Base-by-base conservation (phyloP, 371 early-diverging fungal species). In the Syncephalis fuscata region DNA sequence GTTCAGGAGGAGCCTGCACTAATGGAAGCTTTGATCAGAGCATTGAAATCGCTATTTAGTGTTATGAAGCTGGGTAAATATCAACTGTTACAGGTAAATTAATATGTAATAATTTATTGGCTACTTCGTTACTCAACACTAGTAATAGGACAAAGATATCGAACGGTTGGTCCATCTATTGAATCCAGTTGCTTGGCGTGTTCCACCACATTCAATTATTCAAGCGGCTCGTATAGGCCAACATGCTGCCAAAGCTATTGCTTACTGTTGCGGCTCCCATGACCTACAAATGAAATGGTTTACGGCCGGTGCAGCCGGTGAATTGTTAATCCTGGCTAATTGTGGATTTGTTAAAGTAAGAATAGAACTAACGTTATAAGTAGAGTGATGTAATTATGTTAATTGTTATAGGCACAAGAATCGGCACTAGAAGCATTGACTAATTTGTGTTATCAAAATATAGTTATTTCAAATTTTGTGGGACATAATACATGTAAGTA, bases 381-480 rank as follows among this genome's bases (percentile, higher is more conserved):
- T 3, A 27, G 9, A 39, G 38, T 32, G 25, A 24, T 10, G 20
- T 36, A 17, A 59, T 46, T 45, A 48, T 24, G 19, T 21, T 32
- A 23, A 46, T 21, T 37, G 38, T 39, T 55, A 52, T 49, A 70
- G 65, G 73, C 78, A 2, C 85, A 85, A 54, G 85, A 85, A 54
- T 79, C 88, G 2, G 81, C 83, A 2, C 58, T 88, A 49, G 85
- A 82, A 52, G 84, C 85, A 0, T 55, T 90, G 21, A 73, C 78
- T 0, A 69, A 72, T 1, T 54, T 90, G 21, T 71, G 74, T 52
- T 68, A 71, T 16, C 78, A 76, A 25, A 83, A 85, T 49, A 49
- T 66, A 9, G 67, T 65, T 8, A 46, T 79, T 38, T 76, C 72
- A 4, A 58, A 61, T 25, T 48, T 51, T 11, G 64, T 79, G 15